A percentile compares a stretch with the other conserved stretches of the same genome.
Conservation (phyloP, 106 monocot species). For the Vanilla planifolia region DNA sequence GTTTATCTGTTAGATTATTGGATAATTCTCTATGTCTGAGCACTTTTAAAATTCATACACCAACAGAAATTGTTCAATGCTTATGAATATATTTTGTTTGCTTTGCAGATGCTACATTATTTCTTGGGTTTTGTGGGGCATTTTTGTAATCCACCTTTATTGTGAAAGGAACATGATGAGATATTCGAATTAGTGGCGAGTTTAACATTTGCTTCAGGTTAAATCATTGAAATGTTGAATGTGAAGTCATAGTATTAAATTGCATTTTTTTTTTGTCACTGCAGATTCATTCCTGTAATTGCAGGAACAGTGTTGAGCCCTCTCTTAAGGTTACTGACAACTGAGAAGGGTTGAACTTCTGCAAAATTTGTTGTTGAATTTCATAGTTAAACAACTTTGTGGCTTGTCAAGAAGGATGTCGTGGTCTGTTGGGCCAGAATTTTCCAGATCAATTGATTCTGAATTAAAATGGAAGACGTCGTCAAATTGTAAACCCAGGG, state of each 20-base stretch:
- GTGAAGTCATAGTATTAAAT: not conserved
- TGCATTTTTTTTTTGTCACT: not conserved
- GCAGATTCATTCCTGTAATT: conserved; percentile 57
- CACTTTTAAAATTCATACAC: too few species aligned
- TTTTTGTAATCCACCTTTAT: too few species aligned
- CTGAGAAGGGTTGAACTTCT: conserved; percentile 26
- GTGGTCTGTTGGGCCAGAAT: conserved; percentile 41
- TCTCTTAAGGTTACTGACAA: conserved; percentile 16
- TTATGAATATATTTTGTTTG: too few species aligned
- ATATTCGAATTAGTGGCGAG: too few species aligned
- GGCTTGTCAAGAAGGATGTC: conserved; percentile 39
- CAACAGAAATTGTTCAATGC: too few species aligned
- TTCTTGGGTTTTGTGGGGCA: too few species aligned
- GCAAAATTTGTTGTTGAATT: conserved; percentile 58
- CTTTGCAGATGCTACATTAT: too few species aligned
- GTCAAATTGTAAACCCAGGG: conserved; percentile 46
- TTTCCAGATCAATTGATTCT: conserved; percentile 45
- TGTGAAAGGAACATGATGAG: too few species aligned
- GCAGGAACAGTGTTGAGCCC: conserved; percentile 31
- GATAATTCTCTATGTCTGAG: too few species aligned
- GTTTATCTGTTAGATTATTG: not conserved
- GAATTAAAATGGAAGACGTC: conserved; percentile 60
- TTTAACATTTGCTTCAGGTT: too few species aligned
- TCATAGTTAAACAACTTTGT: conserved; percentile 20
- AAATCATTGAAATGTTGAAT: too few species aligned